A percentile compares a stretch with the other conserved stretches of the same genome.
Evolutionary conservation across 106 monocot genomes (phyloP).

Genomic region (Allium sativum): DNA sequence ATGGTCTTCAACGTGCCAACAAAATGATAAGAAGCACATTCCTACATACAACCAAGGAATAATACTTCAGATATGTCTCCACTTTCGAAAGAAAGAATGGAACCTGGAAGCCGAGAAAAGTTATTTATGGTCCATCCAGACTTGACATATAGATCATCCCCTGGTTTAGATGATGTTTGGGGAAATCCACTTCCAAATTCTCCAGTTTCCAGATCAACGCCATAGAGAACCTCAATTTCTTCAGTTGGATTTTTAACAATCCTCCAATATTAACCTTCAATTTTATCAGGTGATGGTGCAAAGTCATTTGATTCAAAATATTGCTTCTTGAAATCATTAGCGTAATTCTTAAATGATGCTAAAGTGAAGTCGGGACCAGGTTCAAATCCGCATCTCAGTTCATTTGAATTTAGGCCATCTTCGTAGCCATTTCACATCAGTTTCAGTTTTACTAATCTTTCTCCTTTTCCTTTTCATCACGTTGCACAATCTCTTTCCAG

Average conservation of each 20-base stretch:
- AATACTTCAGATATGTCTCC: conserved; percentile 54
- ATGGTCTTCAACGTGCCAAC: conserved; percentile 86
- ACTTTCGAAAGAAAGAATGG: conserved; percentile 55
- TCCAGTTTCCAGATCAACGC: conserved; percentile 64
- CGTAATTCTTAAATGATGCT: conserved; percentile 55
- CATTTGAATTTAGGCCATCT: conserved; percentile 8
- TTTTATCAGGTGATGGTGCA: conserved; percentile 34
- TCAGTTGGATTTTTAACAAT: conserved; percentile 68
- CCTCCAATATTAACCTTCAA: conserved; percentile 79
- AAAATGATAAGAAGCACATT: conserved; percentile 78
- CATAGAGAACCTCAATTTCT: conserved; percentile 80
- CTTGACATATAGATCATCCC: conserved; percentile 19
- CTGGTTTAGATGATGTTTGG: conserved; percentile 20
- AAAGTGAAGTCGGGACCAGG: conserved; percentile 57
- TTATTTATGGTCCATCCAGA: conserved; percentile 74
- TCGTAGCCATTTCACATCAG: conserved; percentile 12
- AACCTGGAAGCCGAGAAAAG: conserved; percentile 42
- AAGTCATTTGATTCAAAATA: conserved; percentile 35
- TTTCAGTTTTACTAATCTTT: conserved; percentile 23
- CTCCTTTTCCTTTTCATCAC: conserved; percentile 48
- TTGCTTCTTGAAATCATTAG: conserved; percentile 56
- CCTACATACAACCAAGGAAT: conserved; percentile 65
- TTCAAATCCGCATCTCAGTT: conserved; percentile 43
- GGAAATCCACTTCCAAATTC: conserved; percentile 62
- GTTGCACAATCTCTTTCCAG: conserved; percentile 22